Base-by-base conservation (phyloP, 148 eudicot species). In the Persicaria tinctoria region DNA sequence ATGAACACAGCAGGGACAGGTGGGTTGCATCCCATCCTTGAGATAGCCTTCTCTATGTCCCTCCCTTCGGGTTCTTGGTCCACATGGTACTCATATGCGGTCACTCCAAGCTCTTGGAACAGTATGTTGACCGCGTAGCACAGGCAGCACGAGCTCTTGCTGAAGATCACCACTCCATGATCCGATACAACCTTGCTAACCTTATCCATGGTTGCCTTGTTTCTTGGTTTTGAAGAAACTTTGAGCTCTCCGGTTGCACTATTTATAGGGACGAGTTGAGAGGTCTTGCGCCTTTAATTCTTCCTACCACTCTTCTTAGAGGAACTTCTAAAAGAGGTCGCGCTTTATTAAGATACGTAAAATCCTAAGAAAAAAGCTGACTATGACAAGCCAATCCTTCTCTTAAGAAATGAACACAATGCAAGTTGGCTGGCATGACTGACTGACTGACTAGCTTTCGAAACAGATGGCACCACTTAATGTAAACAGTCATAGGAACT, bases 121-220 rank as follows among this genome's bases (percentile, higher is more conserved):
- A 95, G 82, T 55, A 95, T 86, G 80, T 75, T 80, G 20, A 95
- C 96, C 0, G 92, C 91, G 78, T 95, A 95, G 78, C 98, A 86
- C 70, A 93, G 72, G 80, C 98, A 93, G 64, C 98, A 93, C 8
- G 86, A 89, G 80, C 89, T 93, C 82, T 92, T 95, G 88, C 91
- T 92, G 80, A 95, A 92, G 74, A 95, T 83, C 81, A 95, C 88
- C 3, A 95, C 85, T 41, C 96, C 97, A 18, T 95, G 85, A 48
- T 92, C 97, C 1, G 88, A 75, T 10, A 81, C 82, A 69, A 92
- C 23, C 82, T 83, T 86, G 12, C 17, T 70, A 70, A 95, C 89
- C 85, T 84, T 95, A 44, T 95, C 97, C 96, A 90, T 90, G 75
- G 75, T 12, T 14, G 73, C 13, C 12, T 60, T 10, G 70, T 8